phyloP scores from a whole-genome alignment of 2,329 filamentous ascomycete genomes.

The Aspergillus sp. region DNA sequence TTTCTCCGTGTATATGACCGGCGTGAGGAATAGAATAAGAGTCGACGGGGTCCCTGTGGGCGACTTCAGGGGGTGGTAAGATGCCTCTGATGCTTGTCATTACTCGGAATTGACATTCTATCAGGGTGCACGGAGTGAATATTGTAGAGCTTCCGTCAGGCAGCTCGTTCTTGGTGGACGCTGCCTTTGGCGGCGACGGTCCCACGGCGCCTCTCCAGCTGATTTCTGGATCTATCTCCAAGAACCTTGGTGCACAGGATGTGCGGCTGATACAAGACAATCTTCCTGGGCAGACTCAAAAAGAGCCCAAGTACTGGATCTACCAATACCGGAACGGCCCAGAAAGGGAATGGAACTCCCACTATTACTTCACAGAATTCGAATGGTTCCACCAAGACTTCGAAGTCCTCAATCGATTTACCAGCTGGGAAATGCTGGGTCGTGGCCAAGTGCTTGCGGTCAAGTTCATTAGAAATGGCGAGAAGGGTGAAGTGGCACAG shows the following conservation, averaged over 20 bases:
- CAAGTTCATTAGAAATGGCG: slow-evolving; percentile 34
- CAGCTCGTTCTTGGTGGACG: slow-evolving; percentile 53
- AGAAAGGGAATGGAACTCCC: slow-evolving; percentile 39
- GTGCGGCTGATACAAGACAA: slow-evolving; percentile 50
- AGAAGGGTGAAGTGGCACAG: slow-evolving; percentile 8
- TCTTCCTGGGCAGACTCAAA: slow-evolving; percentile 44
- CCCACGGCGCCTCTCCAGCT: slow-evolving; percentile 56
- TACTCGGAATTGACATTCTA: background rate
- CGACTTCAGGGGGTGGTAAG: slow-evolving; percentile 25
- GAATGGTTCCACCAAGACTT: slow-evolving; percentile 41
- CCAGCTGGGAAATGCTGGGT: slow-evolving; percentile 31
- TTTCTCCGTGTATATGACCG: slow-evolving; percentile 52
- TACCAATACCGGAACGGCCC: slow-evolving; percentile 40
- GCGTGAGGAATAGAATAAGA: slow-evolving; percentile 43
- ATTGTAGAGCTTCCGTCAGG: slow-evolving; percentile 51
- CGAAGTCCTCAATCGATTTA: slow-evolving; percentile 39
- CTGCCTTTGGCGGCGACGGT: slow-evolving; percentile 62
- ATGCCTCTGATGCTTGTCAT: background rate
- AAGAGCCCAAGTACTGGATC: slow-evolving; percentile 53
- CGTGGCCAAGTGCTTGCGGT: slow-evolving; percentile 34
- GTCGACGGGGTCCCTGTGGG: slow-evolving; percentile 25
- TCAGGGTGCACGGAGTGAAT: slow-evolving; percentile 55
- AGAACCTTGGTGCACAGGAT: slow-evolving; percentile 55
- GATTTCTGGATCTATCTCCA: slow-evolving; percentile 35
- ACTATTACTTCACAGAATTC: slow-evolving; percentile 41